Evolutionary conservation across 108 stramenopile genomes (phyloP), one percentile per base, ranked within the genome.

Genomic region (Bacterosira constricta): DNA sequence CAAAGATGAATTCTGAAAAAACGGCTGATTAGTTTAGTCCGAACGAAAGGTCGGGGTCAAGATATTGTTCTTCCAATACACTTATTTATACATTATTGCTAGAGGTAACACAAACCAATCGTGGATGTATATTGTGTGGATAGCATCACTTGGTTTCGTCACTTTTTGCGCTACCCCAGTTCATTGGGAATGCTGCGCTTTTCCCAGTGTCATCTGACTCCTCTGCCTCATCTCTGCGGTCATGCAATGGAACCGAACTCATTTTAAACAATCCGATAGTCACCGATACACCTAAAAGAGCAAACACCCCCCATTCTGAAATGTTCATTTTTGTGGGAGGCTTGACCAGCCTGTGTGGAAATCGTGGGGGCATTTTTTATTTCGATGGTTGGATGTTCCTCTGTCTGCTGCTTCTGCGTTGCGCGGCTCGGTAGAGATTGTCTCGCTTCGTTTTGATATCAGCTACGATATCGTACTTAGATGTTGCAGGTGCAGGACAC

Each of bases 301-400:
- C 65, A 6, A 79, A 32, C 11, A 79, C 64, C 10, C 31, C 63
- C 49, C 71, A 20, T n/a, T 79, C 77, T 15, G 69, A 58, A 17
- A 29, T 66, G 31, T 63, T 71, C 70, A 79, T 71, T 36, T 79
- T 55, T 6, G 77, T 66, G 18, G 71, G 71, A 17, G 71, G 63
- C 9, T 56, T 73, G 12, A 35, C 25, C 21, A 73, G 62, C 26
- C 71, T 31, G 41, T 73, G 71, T 6, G 71, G 71, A 18, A 63
- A 73, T 45, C 71, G 61, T 30, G 71, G 71, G 11, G 69, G 46
- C 69, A 69, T 69, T 20, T 18, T 35, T 53, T 9, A 6, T 3
- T 12, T 2, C 41, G 41, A 42, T 12, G 10, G 1, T 9, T 3
- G 41, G 2, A 2, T n/a, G 41, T n/a, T n/a, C n/a, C n/a, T n/a